Conservation (phyloP, 768 basidiomycete species). For the Mycena chlorophos region DNA sequence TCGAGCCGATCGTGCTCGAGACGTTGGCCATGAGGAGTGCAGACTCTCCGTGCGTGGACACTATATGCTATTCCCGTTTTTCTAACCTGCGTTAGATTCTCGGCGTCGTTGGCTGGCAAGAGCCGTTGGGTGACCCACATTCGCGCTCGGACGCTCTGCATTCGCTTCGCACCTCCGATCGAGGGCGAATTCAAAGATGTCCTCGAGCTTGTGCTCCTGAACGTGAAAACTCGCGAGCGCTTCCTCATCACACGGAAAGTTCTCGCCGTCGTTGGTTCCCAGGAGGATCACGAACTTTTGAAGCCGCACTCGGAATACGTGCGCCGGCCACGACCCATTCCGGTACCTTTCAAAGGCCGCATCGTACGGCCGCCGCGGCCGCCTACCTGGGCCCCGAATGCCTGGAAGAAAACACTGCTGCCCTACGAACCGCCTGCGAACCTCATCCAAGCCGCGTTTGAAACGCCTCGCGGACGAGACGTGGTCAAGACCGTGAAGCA, state of each 20-base stretch:
- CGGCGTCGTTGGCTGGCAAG: slow-evolving; percentile 33
- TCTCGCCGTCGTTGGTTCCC: slow-evolving; percentile 47
- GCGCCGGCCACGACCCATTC: slow-evolving; percentile 22
- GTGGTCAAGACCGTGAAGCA: slow-evolving; percentile 28
- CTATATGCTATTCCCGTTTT: not conserved
- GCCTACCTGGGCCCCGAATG: slow-evolving; percentile 39
- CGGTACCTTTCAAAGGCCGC: slow-evolving; percentile 29
- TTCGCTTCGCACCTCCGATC: slow-evolving; percentile 37
- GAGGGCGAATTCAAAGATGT: slow-evolving; percentile 49
- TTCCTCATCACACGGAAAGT: slow-evolving; percentile 52
- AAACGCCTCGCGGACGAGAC: slow-evolving; percentile 11
- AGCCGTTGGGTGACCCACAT: slow-evolving; percentile 28
- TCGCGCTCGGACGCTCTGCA: slow-evolving; percentile 28
- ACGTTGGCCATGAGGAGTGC: slow-evolving; percentile 13
- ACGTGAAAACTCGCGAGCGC: slow-evolving; percentile 30
- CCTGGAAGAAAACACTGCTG: slow-evolving; percentile 36
- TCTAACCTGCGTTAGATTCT: slow-evolving; percentile 29
- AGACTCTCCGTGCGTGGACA: slow-evolving; percentile 10
- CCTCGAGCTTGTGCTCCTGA: slow-evolving; percentile 48
- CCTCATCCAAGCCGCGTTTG: slow-evolving; percentile 35
- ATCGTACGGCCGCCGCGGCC: slow-evolving; percentile 40
- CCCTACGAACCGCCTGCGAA: slow-evolving; percentile 33
- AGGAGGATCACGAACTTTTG: slow-evolving; percentile 49
- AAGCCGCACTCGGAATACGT: slow-evolving; percentile 47
- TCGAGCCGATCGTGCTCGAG: slow-evolving; percentile 13